Conservation (phyloP, 2,329 filamentous ascomycete species). For the Colletotrichum sp. region DNA sequence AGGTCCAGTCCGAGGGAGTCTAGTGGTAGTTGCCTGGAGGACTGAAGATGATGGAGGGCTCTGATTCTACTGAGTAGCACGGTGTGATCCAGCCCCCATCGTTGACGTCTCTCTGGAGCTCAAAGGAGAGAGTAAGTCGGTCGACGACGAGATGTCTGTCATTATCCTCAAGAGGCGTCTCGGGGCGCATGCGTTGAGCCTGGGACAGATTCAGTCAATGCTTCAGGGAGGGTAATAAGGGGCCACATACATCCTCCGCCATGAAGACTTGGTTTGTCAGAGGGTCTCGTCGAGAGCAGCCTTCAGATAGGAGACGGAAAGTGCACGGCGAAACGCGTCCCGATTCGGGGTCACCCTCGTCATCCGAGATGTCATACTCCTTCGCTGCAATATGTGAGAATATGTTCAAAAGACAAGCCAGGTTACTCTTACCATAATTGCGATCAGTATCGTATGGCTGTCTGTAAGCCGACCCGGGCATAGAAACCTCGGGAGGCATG, state of each 20-base stretch:
- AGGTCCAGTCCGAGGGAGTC: background rate
- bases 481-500: background rate
- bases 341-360: conserved; percentile 41
- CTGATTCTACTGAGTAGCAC: conserved; percentile 14
- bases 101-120: conserved; percentile 26
- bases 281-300: conserved; percentile 34
- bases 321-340: conserved; percentile 45
- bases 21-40: conserved; percentile 1
- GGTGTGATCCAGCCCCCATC: conserved; percentile 19
- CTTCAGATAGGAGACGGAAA: conserved; percentile 42
- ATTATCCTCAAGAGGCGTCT: background rate
- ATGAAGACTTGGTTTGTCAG: conserved; percentile 15
- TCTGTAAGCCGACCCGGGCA: background rate
- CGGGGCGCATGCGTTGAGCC: conserved; percentile 16
- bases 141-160: background rate
- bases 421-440: background rate
- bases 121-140: conserved; percentile 1
- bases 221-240: background rate
- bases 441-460: conserved; percentile 3
- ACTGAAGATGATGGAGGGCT: conserved; percentile 21
- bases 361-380: conserved; percentile 38
- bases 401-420: background rate
- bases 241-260: conserved; percentile 24
- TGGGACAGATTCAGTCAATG: background rate
- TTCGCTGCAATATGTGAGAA: conserved; percentile 1